Evolutionary conservation across 768 basidiomycete genomes (phyloP).

Genomic region (Suillus sp.): DNA sequence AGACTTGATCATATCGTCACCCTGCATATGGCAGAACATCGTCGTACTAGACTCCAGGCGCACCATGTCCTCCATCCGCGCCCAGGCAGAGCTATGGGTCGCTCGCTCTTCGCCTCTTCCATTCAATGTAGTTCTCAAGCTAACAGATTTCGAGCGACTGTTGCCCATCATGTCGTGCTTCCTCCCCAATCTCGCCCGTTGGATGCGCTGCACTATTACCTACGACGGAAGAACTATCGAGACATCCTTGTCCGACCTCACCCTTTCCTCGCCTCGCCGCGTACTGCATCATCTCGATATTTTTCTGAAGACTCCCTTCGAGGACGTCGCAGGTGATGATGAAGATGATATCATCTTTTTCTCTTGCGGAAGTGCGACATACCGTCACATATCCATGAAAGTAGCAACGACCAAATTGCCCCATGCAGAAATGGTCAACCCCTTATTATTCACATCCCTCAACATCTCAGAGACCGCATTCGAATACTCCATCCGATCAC

Average conservation of each 20-base stretch:
- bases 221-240: slow-evolving; percentile 36
- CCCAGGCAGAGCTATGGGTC: slow-evolving; percentile 57
- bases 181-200: slow-evolving; percentile 56
- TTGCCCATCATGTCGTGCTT: slow-evolving; percentile 68
- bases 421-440: slow-evolving; percentile 40
- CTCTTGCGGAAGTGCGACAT: slow-evolving; percentile 35
- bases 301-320: slow-evolving; percentile 29
- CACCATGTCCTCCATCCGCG: slow-evolving; percentile 40
- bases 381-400: slow-evolving; percentile 49
- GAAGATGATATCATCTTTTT: slow-evolving; percentile 30
- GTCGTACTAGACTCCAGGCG: slow-evolving; percentile 47
- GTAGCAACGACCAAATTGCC: slow-evolving; percentile 55
- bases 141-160: slow-evolving; percentile 50
- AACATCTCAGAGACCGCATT: slow-evolving; percentile 53
- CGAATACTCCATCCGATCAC: slow-evolving; percentile 44
- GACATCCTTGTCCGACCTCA: slow-evolving; percentile 31
- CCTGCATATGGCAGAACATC: slow-evolving; percentile 63
- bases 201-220: slow-evolving; percentile 53
- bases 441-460: slow-evolving; percentile 59
- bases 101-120: slow-evolving; percentile 53
- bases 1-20: slow-evolving; percentile 52
- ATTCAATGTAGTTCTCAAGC: slow-evolving; percentile 55
- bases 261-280: slow-evolving; percentile 20
- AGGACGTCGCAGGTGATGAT: slow-evolving; percentile 16
- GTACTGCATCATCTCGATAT: slow-evolving; percentile 33